A percentile compares a stretch with the other conserved stretches of the same genome.
phyloP scores from a whole-genome alignment of 495 filamentous ascomycete genomes.

The Platismatia glauca region DNA sequence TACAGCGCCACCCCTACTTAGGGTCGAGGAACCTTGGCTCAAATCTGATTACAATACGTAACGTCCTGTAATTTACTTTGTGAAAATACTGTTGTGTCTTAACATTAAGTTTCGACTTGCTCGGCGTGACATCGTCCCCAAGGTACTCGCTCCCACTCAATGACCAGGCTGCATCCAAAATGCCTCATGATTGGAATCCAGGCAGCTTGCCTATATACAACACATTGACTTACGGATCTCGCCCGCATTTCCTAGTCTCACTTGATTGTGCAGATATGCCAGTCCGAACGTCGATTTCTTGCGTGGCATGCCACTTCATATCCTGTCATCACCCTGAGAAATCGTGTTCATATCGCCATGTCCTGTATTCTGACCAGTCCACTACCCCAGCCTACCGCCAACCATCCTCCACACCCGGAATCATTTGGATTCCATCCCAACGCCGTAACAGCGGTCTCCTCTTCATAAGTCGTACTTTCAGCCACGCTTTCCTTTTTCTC shows the following conservation, averaged over 20 bases:
- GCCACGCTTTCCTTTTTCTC: constrained; percentile 33
- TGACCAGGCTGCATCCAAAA: constrained; percentile 1
- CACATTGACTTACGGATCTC: background rate
- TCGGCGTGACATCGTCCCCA: too few relatives aligned
- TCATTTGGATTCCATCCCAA: constrained; percentile 65
- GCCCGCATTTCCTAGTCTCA: background rate
- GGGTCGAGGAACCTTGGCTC: too few relatives aligned
- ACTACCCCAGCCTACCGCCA: constrained; percentile 50
- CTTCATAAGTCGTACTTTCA: constrained; percentile 48
- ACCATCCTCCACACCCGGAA: constrained; percentile 55
- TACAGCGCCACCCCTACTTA: too few relatives aligned
- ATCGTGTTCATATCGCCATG: constrained; percentile 32
- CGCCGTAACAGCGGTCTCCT: constrained; percentile 45
- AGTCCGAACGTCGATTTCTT: background rate
- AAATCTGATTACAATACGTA: too few relatives aligned
- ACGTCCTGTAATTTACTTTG: too few relatives aligned
- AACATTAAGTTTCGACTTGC: too few relatives aligned
- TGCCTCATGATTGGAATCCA: background rate
- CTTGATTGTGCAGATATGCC: background rate
- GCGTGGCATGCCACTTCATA: background rate
- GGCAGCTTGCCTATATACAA: background rate
- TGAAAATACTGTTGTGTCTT: too few relatives aligned
- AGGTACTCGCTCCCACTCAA: background rate
- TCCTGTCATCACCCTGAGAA: background rate
- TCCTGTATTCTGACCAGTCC: constrained; percentile 63